Conservation (phyloP, 352 stramenopile species). For the Lagenidium giganteum region DNA sequence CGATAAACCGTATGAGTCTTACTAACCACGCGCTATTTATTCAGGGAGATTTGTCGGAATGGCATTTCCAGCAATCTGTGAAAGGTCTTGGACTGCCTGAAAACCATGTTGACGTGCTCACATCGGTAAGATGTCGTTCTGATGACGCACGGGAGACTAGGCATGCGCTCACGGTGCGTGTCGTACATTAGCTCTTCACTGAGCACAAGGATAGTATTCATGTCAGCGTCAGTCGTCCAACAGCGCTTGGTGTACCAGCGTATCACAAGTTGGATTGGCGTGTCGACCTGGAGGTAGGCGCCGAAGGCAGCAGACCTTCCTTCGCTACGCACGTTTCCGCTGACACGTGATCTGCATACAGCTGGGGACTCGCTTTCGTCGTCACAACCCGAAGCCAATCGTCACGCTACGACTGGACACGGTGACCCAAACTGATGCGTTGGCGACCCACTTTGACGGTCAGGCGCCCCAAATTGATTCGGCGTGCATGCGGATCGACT, state of each 20-base stretch:
- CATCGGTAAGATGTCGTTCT: conserved; percentile 34
- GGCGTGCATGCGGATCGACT: conserved; percentile 56
- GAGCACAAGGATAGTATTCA: conserved; percentile 47
- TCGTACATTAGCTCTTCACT: conserved; percentile 34
- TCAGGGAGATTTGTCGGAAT: conserved; percentile 37
- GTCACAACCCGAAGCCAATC: conserved; percentile 57
- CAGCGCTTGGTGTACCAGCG: conserved; percentile 32
- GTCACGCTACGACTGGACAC: conserved; percentile 68
- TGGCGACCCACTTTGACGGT: no score
- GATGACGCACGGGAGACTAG: no score
- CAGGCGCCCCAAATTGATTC: conserved; percentile 19
- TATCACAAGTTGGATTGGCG: conserved; percentile 74
- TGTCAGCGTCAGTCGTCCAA: conserved; percentile 33
- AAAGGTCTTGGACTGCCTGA: conserved; percentile 36
- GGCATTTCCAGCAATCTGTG: conserved; percentile 36
- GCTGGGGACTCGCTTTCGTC: conserved; percentile 56
- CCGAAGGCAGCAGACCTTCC: no score
- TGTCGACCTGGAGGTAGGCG: conserved; percentile 68
- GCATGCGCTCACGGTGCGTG: no score
- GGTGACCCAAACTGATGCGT: conserved; percentile 9
- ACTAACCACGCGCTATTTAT: no score
- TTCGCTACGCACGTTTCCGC: background rate
- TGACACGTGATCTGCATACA: conserved; percentile 9
- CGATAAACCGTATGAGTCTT: no score
- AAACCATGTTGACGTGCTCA: conserved; percentile 36